Base-by-base conservation (phyloP, 2,329 filamentous ascomycete genomes). In the Trichoderma sp. region DNA sequence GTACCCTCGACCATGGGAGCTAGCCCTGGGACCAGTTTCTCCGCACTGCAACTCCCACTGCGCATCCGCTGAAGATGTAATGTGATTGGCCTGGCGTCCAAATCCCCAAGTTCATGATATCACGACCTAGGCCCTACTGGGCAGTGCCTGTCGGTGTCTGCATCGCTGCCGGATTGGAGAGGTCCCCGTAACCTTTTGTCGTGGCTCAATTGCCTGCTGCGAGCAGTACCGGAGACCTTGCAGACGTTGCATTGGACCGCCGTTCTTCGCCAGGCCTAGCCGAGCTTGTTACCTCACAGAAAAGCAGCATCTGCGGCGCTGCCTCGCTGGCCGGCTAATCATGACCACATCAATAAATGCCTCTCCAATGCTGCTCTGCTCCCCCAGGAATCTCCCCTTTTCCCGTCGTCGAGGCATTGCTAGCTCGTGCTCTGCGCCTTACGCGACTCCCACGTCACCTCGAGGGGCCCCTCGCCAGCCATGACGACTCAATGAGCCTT, bases 401-500 rank as follows among this genome's bases (percentile, higher is more conserved):
- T 58, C 52, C 51, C n/a, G 34, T 28, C 24, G 34, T 46, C 46
- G 46, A 65, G 54, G 60, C 55, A 66, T 68, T 46, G 21, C 39
- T 21, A 30, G 58, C 18, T 54, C 24, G 58, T 32, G 61, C 61
- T 24, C 43, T 65, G 21, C 32, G 46, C 65, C 68, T 60, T 69
- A 66, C 67, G 60, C 59, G 67, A 65, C 52, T 43, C 60, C 54
- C 67, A 69, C 67, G 67, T 69, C 67, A 69, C 59, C 21, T 16
- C 54, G 32, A 39, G 52, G 59, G 59, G 59, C 59, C 54, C 39
- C 61, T 54, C 60, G 26, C 61, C 67, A 69, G 43, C 58, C 68
- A 69, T 69, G 68, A 69, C 68, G 68, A 69, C 56, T 69, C 55
- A 2, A 66, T 66, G 61, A 66, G 49, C 59, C 67, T 10, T 43